Base-by-base conservation (phyloP, 768 basidiomycete species). In the Russula abietina region DNA sequence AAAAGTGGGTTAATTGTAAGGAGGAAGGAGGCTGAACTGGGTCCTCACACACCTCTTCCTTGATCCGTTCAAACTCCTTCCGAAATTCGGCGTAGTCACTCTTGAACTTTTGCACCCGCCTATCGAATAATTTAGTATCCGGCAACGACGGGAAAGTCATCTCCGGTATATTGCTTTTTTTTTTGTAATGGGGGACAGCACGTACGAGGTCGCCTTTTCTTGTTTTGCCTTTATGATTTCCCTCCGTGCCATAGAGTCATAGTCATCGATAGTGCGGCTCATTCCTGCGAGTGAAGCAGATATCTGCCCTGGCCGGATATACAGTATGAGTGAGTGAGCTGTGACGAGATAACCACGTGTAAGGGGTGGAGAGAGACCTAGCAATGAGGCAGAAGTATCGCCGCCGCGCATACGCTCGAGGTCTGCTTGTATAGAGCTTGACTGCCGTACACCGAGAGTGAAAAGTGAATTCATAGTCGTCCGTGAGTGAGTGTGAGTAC, bases 171-270 rank as follows among this genome's bases (percentile, higher is more conserved):
- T 19, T 28, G 38, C 16, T 17, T 16, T 10, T 39, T 30, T 16
- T 14, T 55, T 22, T 19, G 6, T 14, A 38, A 46, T n/a, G 57
- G 14, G 17, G 38, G 17, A 17, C 5, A 2, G 45, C 46, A 75
- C 84, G 69, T 69, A 94, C 91, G 89, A 88, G 71, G 89, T 82
- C 0, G 95, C 97, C 76, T 98, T 98, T 77, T 98, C 96, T 74
- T 94, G 88, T 76, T 97, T 98, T 50, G 91, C 86, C 69, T 91
- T 93, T 30, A 30, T 2, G 30, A 30, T 30, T 30, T 30, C 28
- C 28, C 28, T 30, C 28, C 28, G 28, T 30, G 28, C 28, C 28
- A 30, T 30, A 2, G 28, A 30, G 28, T 30, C 28, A 30, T 30
- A 30, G 28, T 5, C 28, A 30, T 30, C 28, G 3, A 30, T 30